Evolutionary conservation across 768 basidiomycete genomes (phyloP).

Genomic region (Russula dissimulans): DNA sequence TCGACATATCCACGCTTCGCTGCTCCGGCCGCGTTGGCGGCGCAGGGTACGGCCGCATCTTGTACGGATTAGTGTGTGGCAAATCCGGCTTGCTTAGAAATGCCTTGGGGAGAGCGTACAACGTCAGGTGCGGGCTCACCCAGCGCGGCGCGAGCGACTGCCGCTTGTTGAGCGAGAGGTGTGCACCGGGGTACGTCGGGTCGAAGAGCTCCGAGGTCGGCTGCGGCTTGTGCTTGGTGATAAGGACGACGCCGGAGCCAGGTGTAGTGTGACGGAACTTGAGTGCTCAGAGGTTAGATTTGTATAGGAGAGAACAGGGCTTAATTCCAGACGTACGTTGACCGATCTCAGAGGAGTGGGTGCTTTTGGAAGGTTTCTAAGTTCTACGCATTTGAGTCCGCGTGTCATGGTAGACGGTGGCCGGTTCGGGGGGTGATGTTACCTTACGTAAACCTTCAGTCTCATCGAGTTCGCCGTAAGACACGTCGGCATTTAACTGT

Average conservation of each 20-base stretch:
- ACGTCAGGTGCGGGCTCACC: neutral
- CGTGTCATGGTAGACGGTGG: neutral
- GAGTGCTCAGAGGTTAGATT: no score
- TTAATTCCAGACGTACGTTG: neutral
- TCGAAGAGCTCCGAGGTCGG: neutral
- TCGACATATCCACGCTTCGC: constrained; percentile 2
- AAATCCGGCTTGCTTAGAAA: neutral
- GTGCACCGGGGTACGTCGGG: constrained; percentile 4
- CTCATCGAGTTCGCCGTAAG: no score
- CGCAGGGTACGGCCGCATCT: constrained; percentile 3
- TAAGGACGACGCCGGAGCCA: constrained; percentile 3
- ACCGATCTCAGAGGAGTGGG: constrained; percentile 3
- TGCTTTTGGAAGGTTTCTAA: neutral
- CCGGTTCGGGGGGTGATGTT: neutral
- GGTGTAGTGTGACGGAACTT: constrained; percentile 1
- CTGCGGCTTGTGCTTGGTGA: neutral
- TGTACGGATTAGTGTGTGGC: neutral
- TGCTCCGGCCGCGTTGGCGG: neutral
- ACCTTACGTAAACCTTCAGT: no score
- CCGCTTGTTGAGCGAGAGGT: neutral
- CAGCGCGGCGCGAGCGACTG: constrained; percentile 1
- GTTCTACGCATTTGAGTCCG: constrained; percentile 6
- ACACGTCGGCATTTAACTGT: no score
- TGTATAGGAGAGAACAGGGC: no score
- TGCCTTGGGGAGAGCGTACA: constrained; percentile 13